Base-by-base conservation (phyloP, 2,329 filamentous ascomycete genomes). In the Fusarium brevicatenulatum region DNA sequence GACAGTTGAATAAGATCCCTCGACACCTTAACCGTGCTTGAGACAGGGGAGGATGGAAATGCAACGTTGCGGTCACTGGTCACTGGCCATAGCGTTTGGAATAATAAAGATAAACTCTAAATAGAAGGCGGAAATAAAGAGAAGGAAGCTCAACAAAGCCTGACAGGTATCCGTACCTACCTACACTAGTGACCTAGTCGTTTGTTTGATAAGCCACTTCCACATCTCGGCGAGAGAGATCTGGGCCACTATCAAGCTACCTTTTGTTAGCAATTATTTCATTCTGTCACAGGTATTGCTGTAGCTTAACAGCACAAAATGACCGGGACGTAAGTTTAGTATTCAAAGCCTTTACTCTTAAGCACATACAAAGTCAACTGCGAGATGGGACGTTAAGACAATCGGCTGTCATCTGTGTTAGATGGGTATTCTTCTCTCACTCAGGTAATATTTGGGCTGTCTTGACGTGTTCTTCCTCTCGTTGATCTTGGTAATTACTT, bases 1-100 rank as follows among this genome's bases (percentile, higher is more conserved):
- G 50, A 46, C 39, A 36, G 58, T 53, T 23, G 13, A 47, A 30
- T 19, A 34, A 23, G 13, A 5, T 43, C 34, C 42, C 42, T 57
- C 58, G 30, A 73, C 70, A 62, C 70, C 70, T 62, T 43, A 73
- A 57, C 70, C 62, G 49, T 49, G 44, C 66, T n/a, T 36, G 25
- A 30, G 40, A 39, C n/a, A 56, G 65, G 34, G 59, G 47, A 46
- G 36, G 46, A 46, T 54, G 32, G 36, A 42, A 46, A 52, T 49
- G 40, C 63, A 64, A 58, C 49, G n/a, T 53, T 69, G 57, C 42
- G 25, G 32, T n/a, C 44, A 25, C 28, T 58, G 42, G 30, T 37
- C 43, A 34, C n/a, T 58, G 55, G 40, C 42, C 55, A 50, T 55
- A 56, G 55, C 55, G 49, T 54, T 49, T 40, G 42, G 55, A 50